These are phyloP conservation scores for Mycena belliarum DNA, from an alignment of 768 basidiomycete species.

Conservation along the genomic window DNA sequence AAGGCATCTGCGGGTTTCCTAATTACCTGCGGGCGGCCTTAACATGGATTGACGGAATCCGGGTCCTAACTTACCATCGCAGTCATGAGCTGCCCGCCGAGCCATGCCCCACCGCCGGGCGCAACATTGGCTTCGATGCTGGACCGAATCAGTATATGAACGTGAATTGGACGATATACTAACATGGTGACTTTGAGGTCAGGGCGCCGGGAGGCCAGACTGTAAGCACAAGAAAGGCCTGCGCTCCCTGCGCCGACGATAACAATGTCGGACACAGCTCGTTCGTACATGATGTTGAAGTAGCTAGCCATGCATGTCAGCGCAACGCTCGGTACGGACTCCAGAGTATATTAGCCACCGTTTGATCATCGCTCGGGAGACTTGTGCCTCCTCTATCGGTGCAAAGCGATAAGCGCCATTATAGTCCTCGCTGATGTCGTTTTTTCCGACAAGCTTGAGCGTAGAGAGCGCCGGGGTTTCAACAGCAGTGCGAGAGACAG, in stretches of 20 bases:
- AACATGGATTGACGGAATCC: neutral
- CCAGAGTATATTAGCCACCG: slow-evolving; percentile 37
- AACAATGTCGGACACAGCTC: slow-evolving; percentile 74
- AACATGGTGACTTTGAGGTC: slow-evolving; percentile 48
- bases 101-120: slow-evolving; percentile 77
- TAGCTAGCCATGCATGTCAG: slow-evolving; percentile 39
- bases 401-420: slow-evolving; percentile 47
- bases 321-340: no score
- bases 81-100: slow-evolving; percentile 78
- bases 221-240: slow-evolving; percentile 75
- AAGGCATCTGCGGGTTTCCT: slow-evolving; percentile 78
- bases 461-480: slow-evolving; percentile 7
- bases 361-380: slow-evolving; percentile 77
- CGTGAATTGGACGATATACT: slow-evolving; percentile 30
- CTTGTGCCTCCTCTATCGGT: slow-evolving; percentile 75
- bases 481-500: slow-evolving; percentile 19
- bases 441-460: slow-evolving; percentile 12
- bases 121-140: slow-evolving; percentile 80
- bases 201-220: slow-evolving; percentile 64
- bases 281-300: slow-evolving; percentile 72
- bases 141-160: slow-evolving; percentile 31
- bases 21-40: slow-evolving; percentile 50
- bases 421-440: slow-evolving; percentile 13
- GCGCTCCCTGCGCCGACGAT: slow-evolving; percentile 74
- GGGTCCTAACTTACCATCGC: slow-evolving; percentile 56